A percentile compares a stretch with the other conserved stretches of the same genome.
These are phyloP conservation scores for Myriosclerotinia curreyana DNA, from an alignment of 2,329 filamentous ascomycete genomes.

Conservation along the genomic window DNA sequence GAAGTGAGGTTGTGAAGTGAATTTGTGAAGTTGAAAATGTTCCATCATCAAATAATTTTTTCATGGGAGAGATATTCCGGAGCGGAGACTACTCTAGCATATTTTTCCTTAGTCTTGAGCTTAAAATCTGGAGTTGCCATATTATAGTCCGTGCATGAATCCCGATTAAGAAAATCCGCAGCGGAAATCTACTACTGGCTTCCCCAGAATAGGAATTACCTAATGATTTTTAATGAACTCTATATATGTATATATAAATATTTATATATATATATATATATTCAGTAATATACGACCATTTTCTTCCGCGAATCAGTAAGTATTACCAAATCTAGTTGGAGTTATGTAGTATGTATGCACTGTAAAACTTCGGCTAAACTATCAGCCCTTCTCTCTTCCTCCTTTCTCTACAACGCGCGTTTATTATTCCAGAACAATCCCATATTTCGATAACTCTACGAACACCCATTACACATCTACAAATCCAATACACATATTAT, in stretches of 20 bases:
- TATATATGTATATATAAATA: too few species aligned
- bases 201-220: too few species aligned
- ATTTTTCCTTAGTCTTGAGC: constrained; percentile 20
- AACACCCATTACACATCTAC: neutral
- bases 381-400: constrained; percentile 24
- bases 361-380: constrained; percentile 21
- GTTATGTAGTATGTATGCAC: too few species aligned
- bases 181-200: neutral
- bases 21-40: neutral
- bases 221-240: too few species aligned
- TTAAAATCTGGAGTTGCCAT: neutral
- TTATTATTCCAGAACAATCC: constrained; percentile 18
- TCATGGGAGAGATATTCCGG: constrained; percentile 5
- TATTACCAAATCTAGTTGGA: too few species aligned
- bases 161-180: neutral
- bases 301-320: neutral
- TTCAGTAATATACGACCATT: neutral
- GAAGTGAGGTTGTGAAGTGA: neutral
- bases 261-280: too few species aligned
- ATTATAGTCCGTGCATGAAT: constrained; percentile 1
- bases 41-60: constrained; percentile 13
- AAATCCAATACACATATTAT: neutral
- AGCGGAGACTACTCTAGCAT: constrained; percentile 10
- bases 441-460: constrained; percentile 4
- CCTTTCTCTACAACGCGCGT: constrained; percentile 11